phyloP scores from a whole-genome alignment of 106 monocot species.

The Xerophyta viscosa region DNA sequence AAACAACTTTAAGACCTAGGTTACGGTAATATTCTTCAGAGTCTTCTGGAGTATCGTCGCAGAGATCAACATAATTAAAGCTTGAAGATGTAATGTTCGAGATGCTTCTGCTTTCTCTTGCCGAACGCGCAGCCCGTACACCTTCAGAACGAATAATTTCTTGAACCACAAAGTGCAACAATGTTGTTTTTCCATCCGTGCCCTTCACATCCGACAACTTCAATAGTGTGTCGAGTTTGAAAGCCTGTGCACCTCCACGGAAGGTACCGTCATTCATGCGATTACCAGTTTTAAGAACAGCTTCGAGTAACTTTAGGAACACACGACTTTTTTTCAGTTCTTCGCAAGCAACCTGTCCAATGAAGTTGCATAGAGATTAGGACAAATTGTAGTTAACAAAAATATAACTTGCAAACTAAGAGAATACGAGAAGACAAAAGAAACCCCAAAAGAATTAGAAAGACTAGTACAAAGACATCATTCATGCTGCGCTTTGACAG shows the following conservation, averaged over 20 bases:
- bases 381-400: too few species aligned
- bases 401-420: too few species aligned
- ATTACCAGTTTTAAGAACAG: conserved; percentile 60
- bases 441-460: too few species aligned
- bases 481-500: too few species aligned
- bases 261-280: conserved; percentile 67
- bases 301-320: conserved; percentile 53
- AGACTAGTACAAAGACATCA: too few species aligned
- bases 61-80: conserved; percentile 17
- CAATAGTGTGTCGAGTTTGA: conserved; percentile 57
- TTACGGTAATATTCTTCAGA: conserved; percentile 22
- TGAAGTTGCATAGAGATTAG: too few species aligned
- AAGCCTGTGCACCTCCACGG: conserved; percentile 59
- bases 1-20: conserved; percentile 36
- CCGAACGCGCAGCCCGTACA: conserved; percentile 22
- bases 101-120: conserved; percentile 20
- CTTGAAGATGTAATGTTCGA: conserved; percentile 19
- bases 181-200: conserved; percentile 48
- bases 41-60: conserved; percentile 15
- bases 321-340: conserved; percentile 42
- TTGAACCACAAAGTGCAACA: conserved; percentile 60
- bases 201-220: conserved; percentile 63
- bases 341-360: conserved; percentile 34
- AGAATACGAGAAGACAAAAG: too few species aligned
- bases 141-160: conserved; percentile 55